phyloP scores from a whole-genome alignment of 805 yeast genomes.

The Metschnikowia lunata region DNA sequence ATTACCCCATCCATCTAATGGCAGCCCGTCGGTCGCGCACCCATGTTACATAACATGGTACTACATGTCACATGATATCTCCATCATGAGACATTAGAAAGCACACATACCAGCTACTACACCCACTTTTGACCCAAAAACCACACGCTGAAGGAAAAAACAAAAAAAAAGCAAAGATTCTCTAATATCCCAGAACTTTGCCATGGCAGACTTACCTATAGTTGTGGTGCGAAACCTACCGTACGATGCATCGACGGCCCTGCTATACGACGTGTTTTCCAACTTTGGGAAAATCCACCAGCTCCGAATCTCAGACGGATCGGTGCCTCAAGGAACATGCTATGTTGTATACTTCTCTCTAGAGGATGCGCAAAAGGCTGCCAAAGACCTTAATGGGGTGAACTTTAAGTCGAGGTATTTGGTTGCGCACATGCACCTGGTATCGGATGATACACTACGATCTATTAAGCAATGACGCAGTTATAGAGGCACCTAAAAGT shows the following conservation, averaged over 20 bases:
- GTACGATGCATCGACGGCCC: constrained; percentile 41
- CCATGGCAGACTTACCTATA: constrained; percentile 33
- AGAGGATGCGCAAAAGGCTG: constrained; percentile 46
- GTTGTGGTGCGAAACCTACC: constrained; percentile 58
- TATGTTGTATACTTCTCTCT: constrained; percentile 49
- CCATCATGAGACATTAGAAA: no score
- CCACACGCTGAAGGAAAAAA: no score
- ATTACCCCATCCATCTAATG: no score
- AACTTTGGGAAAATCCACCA: constrained; percentile 55
- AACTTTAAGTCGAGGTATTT: constrained; percentile 56
- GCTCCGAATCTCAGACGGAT: constrained; percentile 36
- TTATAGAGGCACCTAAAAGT: no score
- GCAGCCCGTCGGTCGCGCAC: no score
- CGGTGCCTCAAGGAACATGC: constrained; percentile 41
- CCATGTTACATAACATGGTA: no score
- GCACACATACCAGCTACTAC: no score
- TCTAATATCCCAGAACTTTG: neutral
- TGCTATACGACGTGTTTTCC: constrained; percentile 50
- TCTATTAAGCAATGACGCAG: neutral
- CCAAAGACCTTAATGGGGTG: constrained; percentile 54
- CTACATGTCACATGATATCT: no score
- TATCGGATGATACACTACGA: constrained; percentile 27
- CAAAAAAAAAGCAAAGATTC: no score
- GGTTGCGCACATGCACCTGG: constrained; percentile 46
- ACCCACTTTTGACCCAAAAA: no score